Percentiles rank a stretch among this genome's conserved stretches.
These are phyloP conservation scores for Vickermania ingenoplastis DNA, from an alignment of 208 protist genomes.

Conservation along the genomic window DNA sequence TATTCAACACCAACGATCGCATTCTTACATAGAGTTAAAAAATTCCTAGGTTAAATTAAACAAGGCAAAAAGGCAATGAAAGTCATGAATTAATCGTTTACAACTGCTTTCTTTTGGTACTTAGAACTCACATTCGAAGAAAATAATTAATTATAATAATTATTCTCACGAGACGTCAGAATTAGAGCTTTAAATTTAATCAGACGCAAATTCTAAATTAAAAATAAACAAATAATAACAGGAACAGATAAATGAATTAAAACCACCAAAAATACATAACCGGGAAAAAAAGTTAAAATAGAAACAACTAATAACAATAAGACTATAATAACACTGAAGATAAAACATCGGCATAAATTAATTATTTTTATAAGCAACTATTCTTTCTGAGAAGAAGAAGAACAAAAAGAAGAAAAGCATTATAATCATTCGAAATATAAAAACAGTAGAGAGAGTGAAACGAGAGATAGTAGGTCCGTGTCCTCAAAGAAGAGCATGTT, in stretches of 20 bases:
- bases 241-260: background rate
- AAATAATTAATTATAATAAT: background rate
- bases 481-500: too few relatives aligned
- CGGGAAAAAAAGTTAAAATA: too few relatives aligned
- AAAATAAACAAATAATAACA: slow-evolving; percentile 1
- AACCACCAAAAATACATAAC: background rate
- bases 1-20: too few relatives aligned
- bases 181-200: background rate
- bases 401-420: background rate
- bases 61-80: background rate
- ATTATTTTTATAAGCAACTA: too few relatives aligned
- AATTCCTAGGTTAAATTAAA: background rate
- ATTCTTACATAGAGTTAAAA: too few relatives aligned
- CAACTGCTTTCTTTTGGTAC: background rate
- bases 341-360: too few relatives aligned
- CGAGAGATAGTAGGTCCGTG: too few relatives aligned
- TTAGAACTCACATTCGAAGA: background rate
- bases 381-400: too few relatives aligned
- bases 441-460: too few relatives aligned
- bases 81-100: background rate
- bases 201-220: background rate
- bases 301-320: too few relatives aligned
- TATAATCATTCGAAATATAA: background rate
- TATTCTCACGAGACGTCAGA: background rate
- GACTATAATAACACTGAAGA: too few relatives aligned